A percentile compares a stretch with the other conserved stretches of the same genome.
Evolutionary conservation across 139 green algal species (phyloP).

Genomic region (Picochlorum costavermella): DNA sequence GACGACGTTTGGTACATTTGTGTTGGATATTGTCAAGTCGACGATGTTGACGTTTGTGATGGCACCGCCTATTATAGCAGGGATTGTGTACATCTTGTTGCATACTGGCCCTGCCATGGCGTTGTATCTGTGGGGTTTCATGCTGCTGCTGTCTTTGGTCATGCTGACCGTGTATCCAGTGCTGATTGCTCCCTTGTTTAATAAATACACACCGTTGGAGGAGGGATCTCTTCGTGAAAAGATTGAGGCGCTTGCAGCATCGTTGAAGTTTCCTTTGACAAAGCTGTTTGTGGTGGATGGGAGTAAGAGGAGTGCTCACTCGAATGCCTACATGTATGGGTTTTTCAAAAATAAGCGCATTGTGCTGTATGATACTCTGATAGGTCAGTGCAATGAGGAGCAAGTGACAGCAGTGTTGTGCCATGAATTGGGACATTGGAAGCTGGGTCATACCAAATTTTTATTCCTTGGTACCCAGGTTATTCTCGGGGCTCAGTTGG

Average conservation of each 20-base stretch:
- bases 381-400: constrained; percentile 59
- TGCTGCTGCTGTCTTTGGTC: constrained; percentile 59
- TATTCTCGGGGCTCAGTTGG: constrained; percentile 55
- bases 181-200: constrained; percentile 61
- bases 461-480: constrained; percentile 54
- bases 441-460: constrained; percentile 51
- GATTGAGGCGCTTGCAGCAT: constrained; percentile 64
- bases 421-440: constrained; percentile 60
- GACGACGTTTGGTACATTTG: constrained; percentile 60
- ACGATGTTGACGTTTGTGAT: constrained; percentile 49
- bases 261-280: constrained; percentile 64
- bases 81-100: constrained; percentile 56
- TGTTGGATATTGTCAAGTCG: constrained; percentile 56
- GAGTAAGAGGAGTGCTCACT: constrained; percentile 46
- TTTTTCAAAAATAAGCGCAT: constrained; percentile 92
- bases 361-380: constrained; percentile 81
- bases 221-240: constrained; percentile 38
- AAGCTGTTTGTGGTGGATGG: constrained; percentile 69
- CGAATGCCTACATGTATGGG: constrained; percentile 89
- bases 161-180: constrained; percentile 65
- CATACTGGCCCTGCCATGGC: constrained; percentile 47
- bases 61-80: constrained; percentile 60
- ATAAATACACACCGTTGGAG: constrained; percentile 48
- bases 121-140: constrained; percentile 77
- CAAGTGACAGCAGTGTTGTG: constrained; percentile 82